Conservation (phyloP, 2,329 filamentous ascomycete genomes). For the Penicillium italicum region DNA sequence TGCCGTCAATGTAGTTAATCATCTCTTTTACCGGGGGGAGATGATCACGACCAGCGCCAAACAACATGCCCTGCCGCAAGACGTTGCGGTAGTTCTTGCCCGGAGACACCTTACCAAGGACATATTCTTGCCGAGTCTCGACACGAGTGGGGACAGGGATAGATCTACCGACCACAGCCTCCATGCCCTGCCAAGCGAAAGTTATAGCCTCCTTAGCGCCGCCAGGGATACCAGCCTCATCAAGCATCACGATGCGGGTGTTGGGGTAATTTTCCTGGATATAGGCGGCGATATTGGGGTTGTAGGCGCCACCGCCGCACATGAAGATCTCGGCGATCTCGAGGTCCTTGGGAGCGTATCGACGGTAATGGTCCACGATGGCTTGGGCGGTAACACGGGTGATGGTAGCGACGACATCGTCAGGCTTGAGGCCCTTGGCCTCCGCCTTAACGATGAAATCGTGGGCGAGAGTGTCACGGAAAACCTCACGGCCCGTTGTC, state of each 20-base stretch:
- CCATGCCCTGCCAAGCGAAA: conserved; percentile 61
- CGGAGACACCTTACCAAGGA: conserved; percentile 55
- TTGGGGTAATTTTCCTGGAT: conserved; percentile 51
- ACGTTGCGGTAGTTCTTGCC: conserved; percentile 55
- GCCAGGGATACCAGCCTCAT: conserved; percentile 55
- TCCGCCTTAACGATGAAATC: conserved; percentile 50
- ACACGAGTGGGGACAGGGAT: conserved; percentile 55
- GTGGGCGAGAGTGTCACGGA: conserved; percentile 55
- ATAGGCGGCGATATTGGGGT: conserved; percentile 55
- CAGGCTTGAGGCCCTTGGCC: conserved; percentile 44
- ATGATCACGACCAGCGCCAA: conserved; percentile 46
- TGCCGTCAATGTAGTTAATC: conserved; percentile 50
- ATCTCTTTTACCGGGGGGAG: conserved; percentile 50
- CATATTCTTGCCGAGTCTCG: conserved; percentile 50
- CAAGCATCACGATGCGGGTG: conserved; percentile 53
- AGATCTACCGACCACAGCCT: conserved; percentile 54
- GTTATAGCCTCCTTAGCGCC: conserved; percentile 59
- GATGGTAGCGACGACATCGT: conserved; percentile 57
- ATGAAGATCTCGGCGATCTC: conserved; percentile 57
- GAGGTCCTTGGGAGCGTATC: conserved; percentile 46
- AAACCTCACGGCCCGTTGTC: conserved; percentile 58
- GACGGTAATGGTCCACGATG: conserved; percentile 45
- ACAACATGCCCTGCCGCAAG: conserved; percentile 51
- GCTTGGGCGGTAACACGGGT: conserved; percentile 59
- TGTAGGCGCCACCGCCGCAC: conserved; percentile 58